phyloP scores from a whole-genome alignment of 1,284 basidiomycete genomes.

The Ustilago trichophora region DNA sequence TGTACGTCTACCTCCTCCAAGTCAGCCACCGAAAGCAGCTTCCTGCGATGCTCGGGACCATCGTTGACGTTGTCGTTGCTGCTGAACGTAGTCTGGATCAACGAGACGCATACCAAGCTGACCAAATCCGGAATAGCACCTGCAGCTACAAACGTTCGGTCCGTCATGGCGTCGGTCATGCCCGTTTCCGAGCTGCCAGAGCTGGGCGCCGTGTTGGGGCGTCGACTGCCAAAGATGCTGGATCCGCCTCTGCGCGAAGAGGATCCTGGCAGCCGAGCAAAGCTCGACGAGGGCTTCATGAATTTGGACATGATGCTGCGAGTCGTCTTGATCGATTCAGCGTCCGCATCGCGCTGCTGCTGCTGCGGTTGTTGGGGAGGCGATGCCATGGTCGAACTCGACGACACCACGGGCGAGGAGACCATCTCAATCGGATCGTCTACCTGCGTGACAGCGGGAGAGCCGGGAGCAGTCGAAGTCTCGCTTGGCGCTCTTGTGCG shows the following conservation, averaged over 20 bases:
- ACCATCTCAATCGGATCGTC: slow-evolving; percentile 42
- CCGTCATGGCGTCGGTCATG: slow-evolving; percentile 35
- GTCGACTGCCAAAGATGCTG: slow-evolving; percentile 43
- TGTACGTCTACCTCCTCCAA: slow-evolving; percentile 58
- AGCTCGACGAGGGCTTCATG: slow-evolving; percentile 34
- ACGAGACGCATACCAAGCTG: slow-evolving; percentile 51
- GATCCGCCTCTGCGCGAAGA: slow-evolving; percentile 26
- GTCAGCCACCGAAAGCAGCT: slow-evolving; percentile 55
- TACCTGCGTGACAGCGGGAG: slow-evolving; percentile 22
- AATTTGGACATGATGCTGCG: slow-evolving; percentile 45
- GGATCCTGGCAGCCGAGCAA: slow-evolving; percentile 21
- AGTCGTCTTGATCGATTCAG: slow-evolving; percentile 45
- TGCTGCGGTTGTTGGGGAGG: slow-evolving; percentile 6
- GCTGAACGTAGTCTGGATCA: slow-evolving; percentile 59
- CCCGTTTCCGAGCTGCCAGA: slow-evolving; percentile 44
- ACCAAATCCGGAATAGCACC: slow-evolving; percentile 45
- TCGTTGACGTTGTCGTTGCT: slow-evolving; percentile 55
- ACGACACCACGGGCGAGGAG: slow-evolving; percentile 7
- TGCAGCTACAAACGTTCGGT: slow-evolving; percentile 27
- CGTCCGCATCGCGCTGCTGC: slow-evolving; percentile 19
- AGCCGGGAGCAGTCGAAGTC: slow-evolving; percentile 32
- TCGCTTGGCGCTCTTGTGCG: slow-evolving; percentile 34
- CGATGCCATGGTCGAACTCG: slow-evolving; percentile 5
- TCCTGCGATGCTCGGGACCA: slow-evolving; percentile 47
- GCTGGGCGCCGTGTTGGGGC: slow-evolving; percentile 53